These are phyloP conservation scores for Mycosphaerella sp. DNA, from an alignment of 2,329 filamentous ascomycete species.

Conservation along the genomic window DNA sequence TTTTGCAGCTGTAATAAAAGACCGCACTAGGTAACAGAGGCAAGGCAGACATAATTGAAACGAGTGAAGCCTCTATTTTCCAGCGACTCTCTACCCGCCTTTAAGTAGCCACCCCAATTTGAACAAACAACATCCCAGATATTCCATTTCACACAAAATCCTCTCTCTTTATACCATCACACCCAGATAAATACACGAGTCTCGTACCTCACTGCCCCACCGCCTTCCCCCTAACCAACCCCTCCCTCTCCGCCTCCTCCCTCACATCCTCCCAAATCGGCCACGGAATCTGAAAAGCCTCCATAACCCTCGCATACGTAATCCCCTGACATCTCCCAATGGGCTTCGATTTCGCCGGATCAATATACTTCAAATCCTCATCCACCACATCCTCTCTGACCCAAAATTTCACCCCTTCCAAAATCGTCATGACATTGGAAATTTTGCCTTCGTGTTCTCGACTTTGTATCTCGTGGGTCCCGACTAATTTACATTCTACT, in stretches of 20 bases:
- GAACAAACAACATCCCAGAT: too few relatives aligned
- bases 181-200: too few relatives aligned
- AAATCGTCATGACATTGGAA: conserved; percentile 44
- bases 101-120: too few relatives aligned
- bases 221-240: conserved; percentile 44
- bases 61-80: too few relatives aligned
- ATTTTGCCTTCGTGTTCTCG: conserved; percentile 62
- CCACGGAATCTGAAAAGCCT: conserved; percentile 63
- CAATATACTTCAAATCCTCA: conserved; percentile 62
- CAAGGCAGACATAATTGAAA: too few relatives aligned
- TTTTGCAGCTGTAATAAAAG: too few relatives aligned
- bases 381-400: conserved; percentile 78
- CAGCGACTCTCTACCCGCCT: too few relatives aligned
- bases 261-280: conserved; percentile 40
- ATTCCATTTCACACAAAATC: too few relatives aligned
- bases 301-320: conserved; percentile 63
- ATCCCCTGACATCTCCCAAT: conserved; percentile 75
- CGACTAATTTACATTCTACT: conserved; percentile 49
- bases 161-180: too few relatives aligned
- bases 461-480: conserved; percentile 63
- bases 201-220: conserved; percentile 30
- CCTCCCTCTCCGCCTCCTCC: conserved; percentile 45
- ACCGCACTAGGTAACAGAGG: too few relatives aligned
- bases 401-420: conserved; percentile 82
- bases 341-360: conserved; percentile 62